Conservation (phyloP, 768 basidiomycete genomes). For the Phlebiopsis gigantea region DNA sequence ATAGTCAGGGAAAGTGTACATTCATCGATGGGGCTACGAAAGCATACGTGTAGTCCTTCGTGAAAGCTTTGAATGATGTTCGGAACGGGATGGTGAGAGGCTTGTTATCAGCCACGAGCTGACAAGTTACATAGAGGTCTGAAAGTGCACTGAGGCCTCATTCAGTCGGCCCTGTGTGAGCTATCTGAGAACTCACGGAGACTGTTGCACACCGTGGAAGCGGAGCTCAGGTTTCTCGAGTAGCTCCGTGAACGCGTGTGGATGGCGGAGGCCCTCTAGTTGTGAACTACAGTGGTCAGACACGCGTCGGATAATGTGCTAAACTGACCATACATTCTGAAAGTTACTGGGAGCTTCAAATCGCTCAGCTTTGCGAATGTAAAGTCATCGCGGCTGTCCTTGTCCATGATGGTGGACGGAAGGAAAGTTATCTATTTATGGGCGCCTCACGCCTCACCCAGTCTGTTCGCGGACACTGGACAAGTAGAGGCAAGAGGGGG, state of each 20-base stretch:
- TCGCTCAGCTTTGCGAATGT: constrained; percentile 90
- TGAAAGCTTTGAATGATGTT: constrained; percentile 91
- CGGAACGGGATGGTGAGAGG: constrained; percentile 88
- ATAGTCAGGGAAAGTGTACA: neutral
- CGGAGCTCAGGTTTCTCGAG: constrained; percentile 77
- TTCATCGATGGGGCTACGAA: neutral
- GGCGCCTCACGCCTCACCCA: too few relatives aligned
- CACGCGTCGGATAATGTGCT: neutral
- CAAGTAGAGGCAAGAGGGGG: too few relatives aligned
- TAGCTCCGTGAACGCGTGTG: constrained; percentile 69
- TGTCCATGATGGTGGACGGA: constrained; percentile 38
- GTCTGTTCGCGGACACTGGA: too few relatives aligned
- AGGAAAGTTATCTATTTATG: neutral
- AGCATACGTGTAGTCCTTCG: constrained; percentile 68
- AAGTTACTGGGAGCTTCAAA: constrained; percentile 81
- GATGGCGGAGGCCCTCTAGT: constrained; percentile 76
- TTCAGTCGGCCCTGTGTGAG: constrained; percentile 6
- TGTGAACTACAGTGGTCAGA: constrained; percentile 53
- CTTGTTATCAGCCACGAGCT: constrained; percentile 90
- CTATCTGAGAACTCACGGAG: constrained; percentile 44
- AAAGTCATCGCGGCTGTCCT: constrained; percentile 77
- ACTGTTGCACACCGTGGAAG: constrained; percentile 82
- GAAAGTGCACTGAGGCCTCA: constrained; percentile 82
- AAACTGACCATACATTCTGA: constrained; percentile 60
- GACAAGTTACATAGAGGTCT: constrained; percentile 91